Base-by-base conservation (phyloP, 2,329 filamentous ascomycete genomes). In the Nothomitra cinnamomea region DNA sequence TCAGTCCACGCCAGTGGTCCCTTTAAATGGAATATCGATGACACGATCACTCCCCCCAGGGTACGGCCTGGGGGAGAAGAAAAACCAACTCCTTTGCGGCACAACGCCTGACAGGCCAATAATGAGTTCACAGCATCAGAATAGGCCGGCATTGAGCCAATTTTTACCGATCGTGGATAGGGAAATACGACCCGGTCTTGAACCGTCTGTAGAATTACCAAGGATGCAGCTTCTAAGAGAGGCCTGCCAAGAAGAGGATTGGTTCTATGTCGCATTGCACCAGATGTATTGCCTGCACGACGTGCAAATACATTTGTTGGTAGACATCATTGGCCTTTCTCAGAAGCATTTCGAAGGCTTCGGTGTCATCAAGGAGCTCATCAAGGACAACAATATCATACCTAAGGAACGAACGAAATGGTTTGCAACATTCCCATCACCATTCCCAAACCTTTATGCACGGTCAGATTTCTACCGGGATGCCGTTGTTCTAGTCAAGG, bases 251-350 rank as follows among this genome's bases (percentile, higher is more conserved):
- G 59, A 62, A 0, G 64, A 72, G 3, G 85, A 89, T 62, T 57
- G 69, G 48, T 78, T 84, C 61, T 88, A 82, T 61, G 59, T 87
- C 51, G 69, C 74, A 4, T 62, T 85, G 12, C 82, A 85, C 61
- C 82, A 85, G 61, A 56, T 83, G 1, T 81, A 78, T 62, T 84
- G 80, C 61, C 61, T 75, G 19, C 78, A 75, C 72, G 72, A 71
- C 2, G 54, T 66, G 2, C 62, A 69, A 17, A 66, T 63, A 0
- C 52, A 58, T 1, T 56, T 61, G 2, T 61, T 75, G 3, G 65
- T 71, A 15, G 59, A 51, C 12, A 56, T 70, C 2, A 60, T 72
- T 12, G 64, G 66, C 1, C 61, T 69, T 47, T 58, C 69, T 2
- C 55, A 56, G n/a, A 50, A 57, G 3, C 56, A 65, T 10, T 55